Evolutionary conservation across 345 rosid species (phyloP).

Genomic region (Capsella bursapastoris): DNA sequence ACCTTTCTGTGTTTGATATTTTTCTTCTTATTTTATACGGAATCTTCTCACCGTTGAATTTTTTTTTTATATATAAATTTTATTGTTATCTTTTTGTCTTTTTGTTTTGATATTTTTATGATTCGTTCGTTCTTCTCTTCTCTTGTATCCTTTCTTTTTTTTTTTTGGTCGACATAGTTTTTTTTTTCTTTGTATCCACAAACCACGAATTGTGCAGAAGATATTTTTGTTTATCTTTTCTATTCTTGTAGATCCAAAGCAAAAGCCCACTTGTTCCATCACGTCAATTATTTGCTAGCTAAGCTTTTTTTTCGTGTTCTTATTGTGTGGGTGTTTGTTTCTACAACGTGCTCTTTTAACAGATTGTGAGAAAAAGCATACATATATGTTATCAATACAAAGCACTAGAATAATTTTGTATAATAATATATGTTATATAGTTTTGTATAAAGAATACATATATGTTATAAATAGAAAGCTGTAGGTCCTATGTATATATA

Average conservation of each 20-base stretch:
- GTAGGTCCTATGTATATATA: too few species aligned
- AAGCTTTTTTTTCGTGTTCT: not conserved
- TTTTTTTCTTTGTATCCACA: conserved; percentile 3
- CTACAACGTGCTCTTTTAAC: not conserved
- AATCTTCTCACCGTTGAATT: conserved; percentile 35
- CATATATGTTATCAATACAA: not conserved
- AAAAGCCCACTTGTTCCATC: conserved; percentile 32
- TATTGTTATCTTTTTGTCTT: conserved; percentile 24
- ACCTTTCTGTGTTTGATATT: conserved; percentile 18
- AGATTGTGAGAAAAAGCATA: too few species aligned
- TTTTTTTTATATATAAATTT: too few species aligned
- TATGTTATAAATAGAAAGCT: too few species aligned
- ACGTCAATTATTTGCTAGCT: conserved; percentile 2
- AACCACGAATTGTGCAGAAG: conserved; percentile 21
- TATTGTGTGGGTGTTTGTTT: not conserved
- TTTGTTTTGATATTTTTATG: conserved; percentile 39
- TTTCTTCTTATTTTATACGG: not conserved
- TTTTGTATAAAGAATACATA: too few species aligned
- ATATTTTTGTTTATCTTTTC: conserved; percentile 23
- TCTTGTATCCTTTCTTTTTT: conserved; percentile 2
- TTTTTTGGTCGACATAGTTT: conserved; percentile 26
- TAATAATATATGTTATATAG: not conserved
- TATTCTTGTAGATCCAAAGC: not conserved
- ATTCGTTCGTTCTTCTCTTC: conserved; percentile 3
- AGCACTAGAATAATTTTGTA: not conserved